Evolutionary conservation across 768 basidiomycete genomes (phyloP), one percentile per base, ranked within the genome.

Genomic region (Porphyrellus cyaneotinctus): DNA sequence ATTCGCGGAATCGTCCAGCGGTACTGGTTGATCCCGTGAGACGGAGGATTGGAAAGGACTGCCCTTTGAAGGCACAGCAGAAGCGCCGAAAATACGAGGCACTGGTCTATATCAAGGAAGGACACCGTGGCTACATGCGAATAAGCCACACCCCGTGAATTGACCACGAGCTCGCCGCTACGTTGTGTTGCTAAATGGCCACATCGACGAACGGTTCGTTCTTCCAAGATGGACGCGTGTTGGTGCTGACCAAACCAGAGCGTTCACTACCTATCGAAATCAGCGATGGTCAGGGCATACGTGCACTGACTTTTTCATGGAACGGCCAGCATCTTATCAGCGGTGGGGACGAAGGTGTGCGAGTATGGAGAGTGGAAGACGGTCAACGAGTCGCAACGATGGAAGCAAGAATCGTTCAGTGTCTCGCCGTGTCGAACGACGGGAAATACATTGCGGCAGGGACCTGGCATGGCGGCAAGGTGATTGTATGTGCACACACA

Each of bases 281-380:
- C 20, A 2, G 23, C 20, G 20, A 3, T 1, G 20, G 31, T 8
- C 6, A 4, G 0, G 0, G 2, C 2, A 0, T 33, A 4, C 6
- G 2, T 3, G 31, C 20, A 9, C 9, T 45, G 14, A 7, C 31
- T 2, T 45, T 45, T 20, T 32, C 44, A 4, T 13, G 20, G 17
- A n/a, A 42, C 10, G 41, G 41, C 15, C 4, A 26, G 15, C n/a
- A 26, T 26, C 23, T 42, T 15, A 15, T 33, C 9, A 23, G 44
- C 13, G 18, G 44, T 2, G 14, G 13, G 9, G 2, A 17, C 13
- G 8, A 10, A 0, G 22, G 17, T 13, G 31, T 45, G 3, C 20
- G 9, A 22, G 31, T 45, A 8, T 45, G 44, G 41, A 14, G 17
- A n/a, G 24, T n/a, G n/a, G n/a, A n/a, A n/a, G n/a, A n/a, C n/a